These are phyloP conservation scores for Syzygium oleosum DNA, from an alignment of 345 rosid genomes.

Conservation along the genomic window DNA sequence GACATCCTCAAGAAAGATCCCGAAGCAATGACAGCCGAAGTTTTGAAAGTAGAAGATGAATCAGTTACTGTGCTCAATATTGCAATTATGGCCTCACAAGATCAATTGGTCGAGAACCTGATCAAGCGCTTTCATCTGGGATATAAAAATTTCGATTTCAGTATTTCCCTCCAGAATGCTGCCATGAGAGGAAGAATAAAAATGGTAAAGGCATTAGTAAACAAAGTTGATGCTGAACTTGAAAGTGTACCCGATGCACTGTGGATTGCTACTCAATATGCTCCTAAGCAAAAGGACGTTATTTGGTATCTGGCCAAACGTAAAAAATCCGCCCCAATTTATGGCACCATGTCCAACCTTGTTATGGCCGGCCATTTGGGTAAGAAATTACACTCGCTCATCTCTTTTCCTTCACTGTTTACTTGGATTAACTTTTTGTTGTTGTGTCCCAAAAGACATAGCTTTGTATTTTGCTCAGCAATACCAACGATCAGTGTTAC, in stretches of 20 bases:
- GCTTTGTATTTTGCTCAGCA: neutral
- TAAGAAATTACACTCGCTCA: neutral
- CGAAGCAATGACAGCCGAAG: neutral
- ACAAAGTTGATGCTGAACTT: neutral
- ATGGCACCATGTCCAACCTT: rapidly evolving
- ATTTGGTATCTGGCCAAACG: neutral
- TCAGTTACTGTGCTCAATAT: neutral
- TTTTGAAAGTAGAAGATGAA: neutral
- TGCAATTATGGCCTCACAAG: neutral
- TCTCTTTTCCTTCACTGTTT: neutral
- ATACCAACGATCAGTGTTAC: neutral
- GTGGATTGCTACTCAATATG: neutral
- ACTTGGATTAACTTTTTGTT: neutral
- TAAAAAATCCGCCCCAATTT: neutral
- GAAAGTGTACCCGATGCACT: neutral
- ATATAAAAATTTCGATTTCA: neutral
- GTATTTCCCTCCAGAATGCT: neutral
- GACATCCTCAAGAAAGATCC: rapidly evolving
- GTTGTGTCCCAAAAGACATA: neutral
- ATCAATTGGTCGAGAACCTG: neutral
- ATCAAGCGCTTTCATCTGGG: neutral
- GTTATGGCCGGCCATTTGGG: neutral
- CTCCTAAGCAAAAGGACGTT: neutral
- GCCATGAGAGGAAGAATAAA: neutral
- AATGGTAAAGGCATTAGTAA: neutral